These are phyloP conservation scores for Parascedosporium putredinis DNA, from an alignment of 2,329 filamentous ascomycete genomes.

Conservation along the genomic window DNA sequence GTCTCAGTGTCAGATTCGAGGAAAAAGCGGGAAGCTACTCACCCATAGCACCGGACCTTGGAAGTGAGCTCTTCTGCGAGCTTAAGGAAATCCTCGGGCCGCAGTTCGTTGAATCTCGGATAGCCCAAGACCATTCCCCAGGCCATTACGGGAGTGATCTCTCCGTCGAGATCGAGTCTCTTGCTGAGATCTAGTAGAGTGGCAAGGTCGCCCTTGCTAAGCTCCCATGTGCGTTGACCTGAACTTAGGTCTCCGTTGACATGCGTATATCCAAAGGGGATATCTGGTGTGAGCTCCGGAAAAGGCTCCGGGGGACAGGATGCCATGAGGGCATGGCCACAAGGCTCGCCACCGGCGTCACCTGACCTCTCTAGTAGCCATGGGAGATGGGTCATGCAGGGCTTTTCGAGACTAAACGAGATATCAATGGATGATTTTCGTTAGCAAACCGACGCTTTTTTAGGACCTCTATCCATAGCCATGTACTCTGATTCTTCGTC, in stretches of 20 bases:
- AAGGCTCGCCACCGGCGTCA: slow-evolving; percentile 56
- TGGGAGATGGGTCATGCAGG: slow-evolving; percentile 86
- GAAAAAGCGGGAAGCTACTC: slow-evolving; percentile 26
- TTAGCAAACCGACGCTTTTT: slow-evolving; percentile 27
- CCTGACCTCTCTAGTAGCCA: slow-evolving; percentile 55
- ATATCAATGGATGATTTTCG: slow-evolving; percentile 22
- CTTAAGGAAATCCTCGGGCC: slow-evolving; percentile 55
- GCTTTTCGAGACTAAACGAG: slow-evolving; percentile 68
- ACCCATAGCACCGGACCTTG: slow-evolving; percentile 92
- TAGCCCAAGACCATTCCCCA: slow-evolving; percentile 74
- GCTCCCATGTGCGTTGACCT: slow-evolving; percentile 63
- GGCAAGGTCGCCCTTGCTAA: slow-evolving; percentile 64
- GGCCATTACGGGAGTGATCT: slow-evolving; percentile 93
- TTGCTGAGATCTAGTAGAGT: slow-evolving; percentile 79
- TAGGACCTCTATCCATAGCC: background rate
- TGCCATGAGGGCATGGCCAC: slow-evolving; percentile 89
- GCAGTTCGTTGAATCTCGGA: slow-evolving; percentile 56
- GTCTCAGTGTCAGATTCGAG: background rate
- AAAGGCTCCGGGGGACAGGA: slow-evolving; percentile 68
- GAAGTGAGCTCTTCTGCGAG: slow-evolving; percentile 63
- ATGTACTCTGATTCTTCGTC: background rate
- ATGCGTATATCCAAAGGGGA: slow-evolving; percentile 41
- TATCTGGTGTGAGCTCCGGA: slow-evolving; percentile 34
- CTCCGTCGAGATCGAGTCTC: slow-evolving; percentile 72
- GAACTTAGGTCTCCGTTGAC: slow-evolving; percentile 19